Base-by-base conservation (phyloP, 1,139 yeast species). In the Hansenula lynferdii region DNA sequence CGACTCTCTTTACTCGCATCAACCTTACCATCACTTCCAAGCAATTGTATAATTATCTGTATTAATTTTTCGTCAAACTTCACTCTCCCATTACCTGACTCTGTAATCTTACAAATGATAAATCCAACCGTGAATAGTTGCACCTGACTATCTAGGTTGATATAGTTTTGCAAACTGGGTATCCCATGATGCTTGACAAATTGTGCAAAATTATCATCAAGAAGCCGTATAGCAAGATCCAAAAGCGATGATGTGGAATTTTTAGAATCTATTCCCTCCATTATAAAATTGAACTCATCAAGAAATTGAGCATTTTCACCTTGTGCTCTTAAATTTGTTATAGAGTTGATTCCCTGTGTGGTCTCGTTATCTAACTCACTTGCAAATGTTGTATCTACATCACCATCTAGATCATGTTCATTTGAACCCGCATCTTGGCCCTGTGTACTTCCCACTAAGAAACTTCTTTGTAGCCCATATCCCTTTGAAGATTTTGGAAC, bases 251-350 rank as follows among this genome's bases (percentile, higher is more conserved):
- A 20, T n/a, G 47, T 10, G 36, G 48, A 28, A 37, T 36, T 22
- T 26, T 35, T 31, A 35, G 28, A 25, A 11, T 48, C 38, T 8
- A 66, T 45, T 1, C 69, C 68, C n/a, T 65, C 70, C 20, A 65
- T 39, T 14, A 64, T 43, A 36, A 64, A 65, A 35, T 54, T 61
- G 34, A 62, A 46, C 21, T 65, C 69, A 35, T 63, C 65, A 2
- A 46, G 37, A 28, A 53, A 56, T 29, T 61, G 58, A 3, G 62
- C 51, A 37, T 55, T 58, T n/a, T 51, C 54, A 2, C 70, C 71
- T 32, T 61, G 60, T 15, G 61, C 62, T n/a, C 65, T 53, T n/a
- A 66, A 49, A 19, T 62, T 65, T 17, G 43, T 29, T 6, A 53
- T 40, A 4, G 43, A 41, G 19, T 37, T 41, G 11, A 48, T 2